phyloP scores from a whole-genome alignment of 225 moss, liverwort and hornwort genomes.

The Neckera pumila region DNA sequence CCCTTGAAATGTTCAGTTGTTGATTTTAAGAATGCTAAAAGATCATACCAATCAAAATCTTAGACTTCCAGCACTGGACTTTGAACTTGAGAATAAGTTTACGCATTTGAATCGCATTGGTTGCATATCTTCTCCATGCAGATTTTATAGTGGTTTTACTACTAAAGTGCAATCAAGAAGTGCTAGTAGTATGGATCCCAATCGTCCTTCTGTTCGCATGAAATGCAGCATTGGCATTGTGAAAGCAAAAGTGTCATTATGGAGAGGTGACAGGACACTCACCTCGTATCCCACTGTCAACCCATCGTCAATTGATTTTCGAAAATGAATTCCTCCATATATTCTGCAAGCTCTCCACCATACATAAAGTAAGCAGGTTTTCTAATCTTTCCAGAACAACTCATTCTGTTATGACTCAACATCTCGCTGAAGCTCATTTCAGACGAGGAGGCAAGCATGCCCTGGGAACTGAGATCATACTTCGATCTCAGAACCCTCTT shows the following conservation, averaged over 20 bases:
- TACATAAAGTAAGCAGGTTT: background rate
- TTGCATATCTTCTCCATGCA: background rate
- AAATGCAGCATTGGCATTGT: background rate
- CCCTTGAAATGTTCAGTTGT: background rate
- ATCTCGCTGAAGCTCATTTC: background rate
- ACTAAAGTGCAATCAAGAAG: background rate
- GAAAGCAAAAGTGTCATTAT: background rate
- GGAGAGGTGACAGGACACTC: background rate
- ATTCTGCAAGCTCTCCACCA: constrained; percentile 22
- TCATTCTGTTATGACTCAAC: background rate
- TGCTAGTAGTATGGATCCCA: background rate
- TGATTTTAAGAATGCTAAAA: background rate
- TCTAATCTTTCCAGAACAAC: background rate
- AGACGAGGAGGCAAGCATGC: background rate
- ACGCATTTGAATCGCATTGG: background rate
- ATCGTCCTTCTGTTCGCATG: background rate
- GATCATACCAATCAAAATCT: background rate
- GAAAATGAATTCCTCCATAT: constrained; percentile 72
- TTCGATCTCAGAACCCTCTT: background rate
- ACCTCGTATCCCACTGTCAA: constrained; percentile 30
- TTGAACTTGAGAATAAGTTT: background rate
- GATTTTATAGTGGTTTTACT: background rate
- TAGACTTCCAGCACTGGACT: background rate
- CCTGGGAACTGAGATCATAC: background rate
- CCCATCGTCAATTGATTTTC: constrained; percentile 24